Conservation (phyloP, 306 rosid genomes). For the Acacia confusa region DNA sequence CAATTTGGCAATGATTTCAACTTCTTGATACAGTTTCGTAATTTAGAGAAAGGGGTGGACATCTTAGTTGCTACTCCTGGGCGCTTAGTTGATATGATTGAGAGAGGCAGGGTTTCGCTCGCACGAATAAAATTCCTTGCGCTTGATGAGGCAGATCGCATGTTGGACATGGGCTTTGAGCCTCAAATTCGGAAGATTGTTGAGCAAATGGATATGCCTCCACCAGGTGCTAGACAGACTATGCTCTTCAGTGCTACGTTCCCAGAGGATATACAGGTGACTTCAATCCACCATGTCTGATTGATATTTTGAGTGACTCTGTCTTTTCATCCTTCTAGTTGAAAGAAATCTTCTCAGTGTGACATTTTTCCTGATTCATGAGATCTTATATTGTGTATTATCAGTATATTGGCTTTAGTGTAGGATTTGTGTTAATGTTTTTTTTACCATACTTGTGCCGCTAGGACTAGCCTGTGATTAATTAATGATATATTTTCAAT, state of each 20-base stretch:
- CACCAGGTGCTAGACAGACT: slow-evolving; percentile 66
- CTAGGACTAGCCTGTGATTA: neutral
- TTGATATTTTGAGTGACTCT: neutral
- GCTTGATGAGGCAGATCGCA: slow-evolving; percentile 86
- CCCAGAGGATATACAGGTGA: slow-evolving; percentile 81
- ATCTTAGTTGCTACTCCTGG: slow-evolving; percentile 92
- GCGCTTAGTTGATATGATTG: slow-evolving; percentile 77
- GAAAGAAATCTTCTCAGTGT: neutral
- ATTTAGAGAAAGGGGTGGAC: slow-evolving; percentile 77
- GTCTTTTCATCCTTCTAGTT: neutral
- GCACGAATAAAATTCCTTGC: slow-evolving; percentile 60
- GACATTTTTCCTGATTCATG: neutral
- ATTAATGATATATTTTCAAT: neutral
- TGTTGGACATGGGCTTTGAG: slow-evolving; percentile 96
- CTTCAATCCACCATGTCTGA: neutral
- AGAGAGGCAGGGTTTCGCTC: slow-evolving; percentile 69
- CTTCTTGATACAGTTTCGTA: slow-evolving; percentile 47
- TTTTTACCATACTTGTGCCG: neutral
- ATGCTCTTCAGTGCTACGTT: slow-evolving; percentile 87
- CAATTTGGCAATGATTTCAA: neutral
- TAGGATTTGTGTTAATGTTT: neutral
- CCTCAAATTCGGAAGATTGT: slow-evolving; percentile 84
- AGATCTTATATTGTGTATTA: neutral
- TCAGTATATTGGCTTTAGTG: neutral
- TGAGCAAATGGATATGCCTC: slow-evolving; percentile 78